phyloP scores from a whole-genome alignment of 176 grass and related monocot species.

The Urochloa ruziziensis region DNA sequence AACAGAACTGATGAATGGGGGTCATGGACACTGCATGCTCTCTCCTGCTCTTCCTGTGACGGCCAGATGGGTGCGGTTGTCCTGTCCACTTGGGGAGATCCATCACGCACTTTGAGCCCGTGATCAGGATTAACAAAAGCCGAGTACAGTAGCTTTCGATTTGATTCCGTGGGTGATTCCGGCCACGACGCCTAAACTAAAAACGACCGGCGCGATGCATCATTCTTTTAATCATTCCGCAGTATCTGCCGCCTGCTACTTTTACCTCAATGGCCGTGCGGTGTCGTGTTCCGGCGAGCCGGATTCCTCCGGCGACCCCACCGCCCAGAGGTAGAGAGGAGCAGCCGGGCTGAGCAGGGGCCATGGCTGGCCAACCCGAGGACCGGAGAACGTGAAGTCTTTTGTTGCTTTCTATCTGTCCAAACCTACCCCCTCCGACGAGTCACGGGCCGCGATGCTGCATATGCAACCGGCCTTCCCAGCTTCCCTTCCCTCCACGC shows the following conservation, averaged over 20 bases:
- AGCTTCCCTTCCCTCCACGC: background rate
- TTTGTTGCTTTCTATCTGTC: conserved; percentile 68
- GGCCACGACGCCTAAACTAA: background rate
- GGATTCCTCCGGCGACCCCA: conserved; percentile 37
- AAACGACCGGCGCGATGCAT: conserved; percentile 10
- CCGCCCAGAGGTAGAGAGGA: background rate
- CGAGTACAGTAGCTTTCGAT: background rate
- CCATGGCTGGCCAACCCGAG: background rate
- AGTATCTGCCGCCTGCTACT: background rate
- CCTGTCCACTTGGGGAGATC: background rate
- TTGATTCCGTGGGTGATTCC: background rate
- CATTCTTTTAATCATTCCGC: background rate
- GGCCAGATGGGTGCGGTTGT: background rate
- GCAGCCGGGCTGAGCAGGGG: background rate
- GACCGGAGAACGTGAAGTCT: conserved; percentile 61
- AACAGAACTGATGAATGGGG: conserved; percentile 1
- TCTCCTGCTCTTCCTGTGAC: background rate
- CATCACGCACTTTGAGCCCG: background rate
- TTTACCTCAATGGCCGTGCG: conserved; percentile 31
- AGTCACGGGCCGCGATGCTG: conserved; percentile 22
- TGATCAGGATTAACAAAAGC: background rate
- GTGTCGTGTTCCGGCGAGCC: conserved; percentile 41
- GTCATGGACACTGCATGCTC: background rate
- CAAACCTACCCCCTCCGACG: conserved; percentile 35
- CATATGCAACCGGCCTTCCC: background rate